Conservation (phyloP, 169 alveolate genomes). For the Theileria equi region DNA sequence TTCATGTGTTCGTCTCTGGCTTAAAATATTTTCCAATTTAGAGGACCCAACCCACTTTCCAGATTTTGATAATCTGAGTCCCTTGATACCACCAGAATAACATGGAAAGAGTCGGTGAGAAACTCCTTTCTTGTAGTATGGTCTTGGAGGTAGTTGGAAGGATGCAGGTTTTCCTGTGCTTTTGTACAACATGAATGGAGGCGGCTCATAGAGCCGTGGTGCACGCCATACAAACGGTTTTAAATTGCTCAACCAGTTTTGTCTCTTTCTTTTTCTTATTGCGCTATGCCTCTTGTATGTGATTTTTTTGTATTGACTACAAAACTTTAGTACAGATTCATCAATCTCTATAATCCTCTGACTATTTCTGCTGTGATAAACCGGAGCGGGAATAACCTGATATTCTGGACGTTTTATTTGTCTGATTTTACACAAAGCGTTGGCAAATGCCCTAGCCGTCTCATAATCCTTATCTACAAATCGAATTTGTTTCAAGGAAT, state of each 20-base stretch:
- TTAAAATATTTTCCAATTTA: conserved; percentile 5
- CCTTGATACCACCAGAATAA: conserved; percentile 29
- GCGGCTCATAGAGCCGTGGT: conserved; percentile 35
- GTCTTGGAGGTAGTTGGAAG: conserved; percentile 40
- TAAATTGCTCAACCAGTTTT: conserved; percentile 49
- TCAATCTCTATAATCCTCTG: conserved; percentile 59
- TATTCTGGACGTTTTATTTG: conserved; percentile 43
- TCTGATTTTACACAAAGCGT: conserved; percentile 40
- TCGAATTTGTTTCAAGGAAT: conserved; percentile 18
- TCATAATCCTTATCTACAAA: conserved; percentile 28
- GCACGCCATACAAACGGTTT: conserved; percentile 62
- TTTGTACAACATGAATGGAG: conserved; percentile 50
- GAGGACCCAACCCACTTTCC: conserved; percentile 42
- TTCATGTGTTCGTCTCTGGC: too few species aligned
- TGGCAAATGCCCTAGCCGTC: conserved; percentile 38
- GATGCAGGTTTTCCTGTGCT: conserved; percentile 48
- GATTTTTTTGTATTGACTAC: conserved; percentile 41
- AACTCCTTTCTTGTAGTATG: conserved; percentile 49
- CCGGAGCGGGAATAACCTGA: conserved; percentile 61
- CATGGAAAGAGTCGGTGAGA: conserved; percentile 48
- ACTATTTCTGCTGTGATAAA: conserved; percentile 48
- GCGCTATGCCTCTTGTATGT: conserved; percentile 58
- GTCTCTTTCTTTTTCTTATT: conserved; percentile 49
- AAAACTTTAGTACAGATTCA: conserved; percentile 50
- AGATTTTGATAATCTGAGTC: conserved; percentile 2